Conservation (phyloP, 768 basidiomycete genomes). For the Gyrodon lividus region DNA sequence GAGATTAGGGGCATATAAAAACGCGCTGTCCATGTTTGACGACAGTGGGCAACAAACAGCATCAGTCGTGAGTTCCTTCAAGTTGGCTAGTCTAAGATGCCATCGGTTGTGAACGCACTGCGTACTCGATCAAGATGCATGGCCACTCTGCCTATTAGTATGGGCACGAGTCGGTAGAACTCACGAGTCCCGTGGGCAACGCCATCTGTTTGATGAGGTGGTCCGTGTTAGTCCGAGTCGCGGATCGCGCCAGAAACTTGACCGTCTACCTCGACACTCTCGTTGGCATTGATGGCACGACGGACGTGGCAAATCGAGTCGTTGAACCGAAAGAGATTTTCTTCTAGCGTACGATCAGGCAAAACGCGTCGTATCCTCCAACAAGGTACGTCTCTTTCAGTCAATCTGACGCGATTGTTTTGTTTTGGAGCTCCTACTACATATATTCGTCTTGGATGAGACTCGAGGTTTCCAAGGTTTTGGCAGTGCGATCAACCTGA, state of each 20-base stretch:
- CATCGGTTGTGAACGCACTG: too few species aligned
- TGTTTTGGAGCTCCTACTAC: slow-evolving; percentile 35
- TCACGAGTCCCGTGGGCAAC: too few species aligned
- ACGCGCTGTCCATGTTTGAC: too few species aligned
- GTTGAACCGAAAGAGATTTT: slow-evolving; percentile 34
- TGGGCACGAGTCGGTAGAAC: too few species aligned
- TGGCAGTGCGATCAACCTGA: slow-evolving; percentile 42
- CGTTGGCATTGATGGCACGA: slow-evolving; percentile 28
- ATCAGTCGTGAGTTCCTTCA: too few species aligned
- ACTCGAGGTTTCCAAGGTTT: slow-evolving; percentile 39
- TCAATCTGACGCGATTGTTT: fast-evolving
- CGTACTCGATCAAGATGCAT: too few species aligned
- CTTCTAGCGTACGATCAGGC: slow-evolving; percentile 53
- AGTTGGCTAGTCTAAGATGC: too few species aligned
- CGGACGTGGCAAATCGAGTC: slow-evolving; percentile 24
- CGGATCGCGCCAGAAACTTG: slow-evolving; percentile 29
- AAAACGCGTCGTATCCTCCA: slow-evolving; percentile 46
- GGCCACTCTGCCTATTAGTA: too few species aligned
- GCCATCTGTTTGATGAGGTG: too few species aligned
- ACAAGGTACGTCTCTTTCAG: slow-evolving; percentile 33
- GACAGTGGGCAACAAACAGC: too few species aligned
- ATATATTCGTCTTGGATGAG: slow-evolving; percentile 51
- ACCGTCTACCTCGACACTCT: slow-evolving; percentile 37
- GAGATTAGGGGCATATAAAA: too few species aligned
- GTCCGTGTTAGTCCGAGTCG: slow-evolving; percentile 41